Conservation (phyloP, 352 stramenopile genomes). For the Pythium diclinum region DNA sequence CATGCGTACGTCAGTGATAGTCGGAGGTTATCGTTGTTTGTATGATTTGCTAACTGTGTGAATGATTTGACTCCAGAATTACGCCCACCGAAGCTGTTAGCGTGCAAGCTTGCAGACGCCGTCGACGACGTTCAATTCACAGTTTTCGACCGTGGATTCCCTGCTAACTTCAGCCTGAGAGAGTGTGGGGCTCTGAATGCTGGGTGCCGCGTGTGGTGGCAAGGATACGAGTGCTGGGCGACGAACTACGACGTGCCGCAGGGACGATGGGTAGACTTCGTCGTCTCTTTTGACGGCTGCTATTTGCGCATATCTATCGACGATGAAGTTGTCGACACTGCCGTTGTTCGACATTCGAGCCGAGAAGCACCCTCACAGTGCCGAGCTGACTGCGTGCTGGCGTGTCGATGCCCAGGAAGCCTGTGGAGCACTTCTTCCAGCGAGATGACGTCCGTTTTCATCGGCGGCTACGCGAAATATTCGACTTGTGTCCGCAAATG, state of each 20-base stretch:
- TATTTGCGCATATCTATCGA: conserved; percentile 53
- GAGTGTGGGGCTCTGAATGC: conserved; percentile 14
- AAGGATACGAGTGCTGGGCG: conserved; percentile 43
- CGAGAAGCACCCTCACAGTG: background rate
- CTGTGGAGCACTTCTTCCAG: conserved; percentile 4
- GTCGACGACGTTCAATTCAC: conserved; percentile 26
- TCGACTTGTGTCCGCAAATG: conserved; percentile 46
- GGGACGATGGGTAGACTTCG: conserved; percentile 49
- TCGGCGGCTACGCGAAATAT: conserved; percentile 52
- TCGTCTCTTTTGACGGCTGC: conserved; percentile 43
- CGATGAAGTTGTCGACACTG: conserved; percentile 43
- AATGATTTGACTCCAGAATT: conserved; percentile 18
- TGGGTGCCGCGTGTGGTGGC: conserved; percentile 49
- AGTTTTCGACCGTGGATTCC: conserved; percentile 50
- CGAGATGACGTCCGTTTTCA: conserved; percentile 39
- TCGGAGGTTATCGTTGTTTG: too few relatives aligned
- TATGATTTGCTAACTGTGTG: too few relatives aligned
- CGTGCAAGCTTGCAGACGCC: conserved; percentile 28
- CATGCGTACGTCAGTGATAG: conserved; percentile 19
- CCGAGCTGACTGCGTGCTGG: conserved; percentile 6
- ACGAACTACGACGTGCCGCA: conserved; percentile 49
- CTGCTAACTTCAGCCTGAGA: background rate
- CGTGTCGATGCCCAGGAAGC: conserved; percentile 12
- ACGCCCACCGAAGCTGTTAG: conserved; percentile 40
- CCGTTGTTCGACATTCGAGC: conserved; percentile 2